A percentile compares a stretch with the other conserved stretches of the same genome.
Conservation (phyloP, 2,329 filamentous ascomycete genomes). For the Botrytis byssoidea region DNA sequence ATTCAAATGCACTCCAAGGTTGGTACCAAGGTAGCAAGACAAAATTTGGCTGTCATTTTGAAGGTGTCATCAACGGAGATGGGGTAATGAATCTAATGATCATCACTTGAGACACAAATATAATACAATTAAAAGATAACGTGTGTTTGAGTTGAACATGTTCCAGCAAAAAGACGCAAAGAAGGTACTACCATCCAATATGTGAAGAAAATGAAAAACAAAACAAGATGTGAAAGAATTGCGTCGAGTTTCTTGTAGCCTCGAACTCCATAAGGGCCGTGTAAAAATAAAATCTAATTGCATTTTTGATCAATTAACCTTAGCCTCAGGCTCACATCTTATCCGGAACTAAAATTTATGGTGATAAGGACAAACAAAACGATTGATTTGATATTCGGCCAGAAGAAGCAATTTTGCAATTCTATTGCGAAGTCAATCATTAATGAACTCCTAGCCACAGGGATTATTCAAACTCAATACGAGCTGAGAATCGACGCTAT, state of each 20-base stretch:
- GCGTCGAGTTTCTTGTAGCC: background rate
- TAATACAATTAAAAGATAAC: background rate
- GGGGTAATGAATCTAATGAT: background rate
- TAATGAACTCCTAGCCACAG: background rate
- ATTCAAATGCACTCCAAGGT: background rate
- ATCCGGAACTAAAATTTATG: conserved; percentile 9
- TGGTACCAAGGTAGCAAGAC: background rate
- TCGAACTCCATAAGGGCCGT: background rate
- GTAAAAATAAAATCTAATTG: background rate
- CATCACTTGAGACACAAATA: conserved; percentile 5
- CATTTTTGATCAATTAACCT: background rate
- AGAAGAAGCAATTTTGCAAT: background rate
- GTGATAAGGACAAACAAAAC: conserved; percentile 6
- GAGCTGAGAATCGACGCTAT: background rate
- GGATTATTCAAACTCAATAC: background rate
- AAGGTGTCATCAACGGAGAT: background rate
- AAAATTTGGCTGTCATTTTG: background rate
- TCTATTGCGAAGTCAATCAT: background rate
- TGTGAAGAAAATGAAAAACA: too few species aligned
- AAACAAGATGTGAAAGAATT: background rate
- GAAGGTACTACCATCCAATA: background rate
- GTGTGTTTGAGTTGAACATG: background rate
- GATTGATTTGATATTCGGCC: background rate
- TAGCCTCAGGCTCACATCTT: conserved; percentile 5
- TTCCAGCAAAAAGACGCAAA: background rate